Conservation (phyloP, 208 protist genomes). For the Leptomonas seymouri region DNA sequence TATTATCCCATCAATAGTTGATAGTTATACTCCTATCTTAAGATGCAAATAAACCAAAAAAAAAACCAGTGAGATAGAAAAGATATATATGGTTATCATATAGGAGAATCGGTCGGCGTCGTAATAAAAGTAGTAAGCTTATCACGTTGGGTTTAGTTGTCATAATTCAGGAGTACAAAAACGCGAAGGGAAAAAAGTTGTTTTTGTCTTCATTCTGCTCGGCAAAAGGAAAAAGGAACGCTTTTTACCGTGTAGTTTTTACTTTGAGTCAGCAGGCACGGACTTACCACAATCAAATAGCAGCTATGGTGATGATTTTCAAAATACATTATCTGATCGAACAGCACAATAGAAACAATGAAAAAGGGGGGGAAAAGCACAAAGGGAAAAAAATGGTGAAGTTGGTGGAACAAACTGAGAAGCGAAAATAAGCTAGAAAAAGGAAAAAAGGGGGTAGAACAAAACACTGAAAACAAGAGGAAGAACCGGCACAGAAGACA, state of each 20-base stretch:
- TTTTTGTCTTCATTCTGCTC: not conserved
- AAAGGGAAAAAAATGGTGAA: conserved; percentile 1
- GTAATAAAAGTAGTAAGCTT: not conserved
- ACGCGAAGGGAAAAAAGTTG: not conserved
- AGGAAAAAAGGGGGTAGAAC: not conserved
- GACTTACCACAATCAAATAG: conserved; percentile 4
- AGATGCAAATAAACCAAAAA: not conserved
- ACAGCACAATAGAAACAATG: not conserved
- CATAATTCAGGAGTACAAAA: not conserved
- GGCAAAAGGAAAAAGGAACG: not conserved
- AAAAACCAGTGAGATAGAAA: conserved; percentile 2
- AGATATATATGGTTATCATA: not conserved
- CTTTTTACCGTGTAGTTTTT: conserved; percentile 8
- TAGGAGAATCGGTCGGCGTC: conserved; percentile 3
- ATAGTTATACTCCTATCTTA: not conserved
- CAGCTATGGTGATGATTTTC: conserved; percentile 5
- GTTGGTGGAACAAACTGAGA: conserved; percentile 5
- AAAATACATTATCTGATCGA: not conserved
- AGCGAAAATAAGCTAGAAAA: not conserved
- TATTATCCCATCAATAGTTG: not conserved
- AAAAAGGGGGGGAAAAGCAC: not conserved
- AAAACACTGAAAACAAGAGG: conserved; percentile 4
- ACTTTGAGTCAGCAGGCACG: conserved; percentile 17
- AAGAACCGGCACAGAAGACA: not conserved
- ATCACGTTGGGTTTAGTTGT: conserved; percentile 10